Percentiles rank a stretch among this genome's conserved stretches.
Evolutionary conservation across 257 asterid genomes (phyloP).

Genomic region (Lithospermum erythrorhizon): DNA sequence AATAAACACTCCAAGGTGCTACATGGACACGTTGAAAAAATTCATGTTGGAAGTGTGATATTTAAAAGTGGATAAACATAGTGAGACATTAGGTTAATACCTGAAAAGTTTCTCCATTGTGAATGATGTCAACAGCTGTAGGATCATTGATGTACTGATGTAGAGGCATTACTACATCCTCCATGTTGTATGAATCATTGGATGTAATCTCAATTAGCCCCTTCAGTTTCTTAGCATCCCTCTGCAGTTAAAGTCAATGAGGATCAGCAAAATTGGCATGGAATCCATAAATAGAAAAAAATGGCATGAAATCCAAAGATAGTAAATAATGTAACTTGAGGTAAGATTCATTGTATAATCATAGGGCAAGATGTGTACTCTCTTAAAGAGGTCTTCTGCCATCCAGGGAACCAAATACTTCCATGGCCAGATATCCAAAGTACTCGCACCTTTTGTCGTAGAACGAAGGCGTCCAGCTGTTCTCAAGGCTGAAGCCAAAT

Average conservation of each 20-base stretch:
- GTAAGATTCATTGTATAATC: conserved; percentile 6
- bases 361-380: conserved; percentile 48
- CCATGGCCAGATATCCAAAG: conserved; percentile 99
- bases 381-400: conserved; percentile 91
- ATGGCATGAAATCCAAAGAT: not conserved
- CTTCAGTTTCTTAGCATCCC: conserved; percentile 56
- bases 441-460: conserved; percentile 54
- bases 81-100: conserved; percentile 23
- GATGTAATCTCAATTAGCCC: conserved; percentile 30
- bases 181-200: conserved; percentile 57
- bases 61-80: conserved; percentile 4
- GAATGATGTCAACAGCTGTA: conserved; percentile 66
- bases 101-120: conserved; percentile 98
- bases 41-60: not conserved
- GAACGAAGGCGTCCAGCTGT: conserved; percentile 44
- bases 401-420: conserved; percentile 97
- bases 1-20: not conserved
- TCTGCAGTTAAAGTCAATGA: conserved; percentile 37
- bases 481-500: conserved; percentile 67
- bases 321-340: too few species aligned
- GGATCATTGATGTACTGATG: conserved; percentile 72
- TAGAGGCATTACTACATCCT: conserved; percentile 71
- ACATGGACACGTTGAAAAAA: too few species aligned
- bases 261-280: not conserved
- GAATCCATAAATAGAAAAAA: too few species aligned